phyloP scores from a whole-genome alignment of 73 alveolate species.

The Uronychia binucleata region DNA sequence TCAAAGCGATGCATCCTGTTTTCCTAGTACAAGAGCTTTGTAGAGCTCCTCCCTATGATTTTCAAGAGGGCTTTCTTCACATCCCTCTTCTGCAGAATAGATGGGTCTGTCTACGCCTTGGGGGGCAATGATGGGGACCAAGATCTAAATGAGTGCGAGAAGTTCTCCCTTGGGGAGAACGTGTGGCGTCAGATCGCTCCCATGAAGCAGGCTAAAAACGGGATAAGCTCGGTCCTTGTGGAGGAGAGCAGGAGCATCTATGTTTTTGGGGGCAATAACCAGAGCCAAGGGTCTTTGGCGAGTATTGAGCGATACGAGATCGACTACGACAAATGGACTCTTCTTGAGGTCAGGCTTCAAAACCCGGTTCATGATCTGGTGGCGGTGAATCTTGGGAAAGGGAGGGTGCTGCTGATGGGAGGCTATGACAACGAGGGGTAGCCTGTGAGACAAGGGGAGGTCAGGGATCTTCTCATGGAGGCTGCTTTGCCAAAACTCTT shows the following conservation, averaged over 20 bases:
- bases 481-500: slow-evolving; percentile 15
- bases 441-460: slow-evolving; percentile 10
- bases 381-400: slow-evolving; percentile 35
- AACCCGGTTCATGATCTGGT: slow-evolving; percentile 37
- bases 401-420: slow-evolving; percentile 50
- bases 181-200: slow-evolving; percentile 45
- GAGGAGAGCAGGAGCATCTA: slow-evolving; percentile 29
- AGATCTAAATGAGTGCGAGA: slow-evolving; percentile 30
- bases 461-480: slow-evolving; percentile 37
- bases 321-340: slow-evolving; percentile 52
- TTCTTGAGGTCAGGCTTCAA: neutral
- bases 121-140: slow-evolving; percentile 53
- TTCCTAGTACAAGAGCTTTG: slow-evolving; percentile 21
- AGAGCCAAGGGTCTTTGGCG: slow-evolving; percentile 25
- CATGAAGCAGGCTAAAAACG: slow-evolving; percentile 24
- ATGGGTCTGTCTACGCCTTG: slow-evolving; percentile 29
- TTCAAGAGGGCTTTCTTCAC: slow-evolving; percentile 55
- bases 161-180: slow-evolving; percentile 40
- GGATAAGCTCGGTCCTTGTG: slow-evolving; percentile 21
- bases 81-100: slow-evolving; percentile 27
- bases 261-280: slow-evolving; percentile 50
- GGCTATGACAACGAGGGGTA: slow-evolving; percentile 28
- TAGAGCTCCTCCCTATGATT: slow-evolving; percentile 41
- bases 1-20: slow-evolving; percentile 33
- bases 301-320: slow-evolving; percentile 47